Percentiles rank a stretch among this genome's conserved stretches.
phyloP scores from a whole-genome alignment of 306 rosid species.

The Boehmeria nivea region DNA sequence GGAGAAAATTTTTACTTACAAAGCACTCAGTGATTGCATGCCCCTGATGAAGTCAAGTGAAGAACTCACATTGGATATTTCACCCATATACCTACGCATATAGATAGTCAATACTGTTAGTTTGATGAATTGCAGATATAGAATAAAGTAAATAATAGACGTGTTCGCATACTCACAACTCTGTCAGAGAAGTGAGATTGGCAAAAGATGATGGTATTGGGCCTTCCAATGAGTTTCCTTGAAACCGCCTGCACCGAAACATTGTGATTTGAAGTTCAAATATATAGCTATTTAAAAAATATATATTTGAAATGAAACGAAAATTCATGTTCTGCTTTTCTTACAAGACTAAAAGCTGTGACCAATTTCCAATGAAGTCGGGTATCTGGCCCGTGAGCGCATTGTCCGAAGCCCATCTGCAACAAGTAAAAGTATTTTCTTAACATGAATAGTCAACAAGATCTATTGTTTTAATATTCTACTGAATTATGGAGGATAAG shows the following conservation, averaged over 20 bases:
- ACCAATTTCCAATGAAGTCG: conserved; percentile 66
- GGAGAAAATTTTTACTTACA: conserved; percentile 40
- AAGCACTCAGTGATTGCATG: conserved; percentile 50
- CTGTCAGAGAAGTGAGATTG: conserved; percentile 54
- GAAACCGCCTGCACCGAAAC: conserved; percentile 53
- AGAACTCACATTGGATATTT: conserved; percentile 62
- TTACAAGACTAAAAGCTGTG: conserved; percentile 58
- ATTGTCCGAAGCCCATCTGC: conserved; percentile 68
- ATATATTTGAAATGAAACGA: not conserved
- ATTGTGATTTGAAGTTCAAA: not conserved
- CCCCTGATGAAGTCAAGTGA: conserved; percentile 54
- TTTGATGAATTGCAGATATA: conserved; percentile 2
- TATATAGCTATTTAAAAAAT: not conserved
- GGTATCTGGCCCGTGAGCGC: conserved; percentile 63
- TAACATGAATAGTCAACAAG: not conserved
- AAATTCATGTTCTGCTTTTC: conserved; percentile 16
- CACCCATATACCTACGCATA: conserved; percentile 53
- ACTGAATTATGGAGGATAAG: not conserved
- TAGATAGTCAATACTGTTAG: conserved; percentile 23
- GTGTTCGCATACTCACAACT: conserved; percentile 45
- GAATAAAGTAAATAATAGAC: conserved; percentile 5
- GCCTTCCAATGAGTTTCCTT: conserved; percentile 77
- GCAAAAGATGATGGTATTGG: conserved; percentile 61
- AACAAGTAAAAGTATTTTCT: conserved; percentile 14
- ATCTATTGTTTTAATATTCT: not conserved